Base-by-base conservation (phyloP, 1,284 basidiomycete species). In the Dichomitus squalens region DNA sequence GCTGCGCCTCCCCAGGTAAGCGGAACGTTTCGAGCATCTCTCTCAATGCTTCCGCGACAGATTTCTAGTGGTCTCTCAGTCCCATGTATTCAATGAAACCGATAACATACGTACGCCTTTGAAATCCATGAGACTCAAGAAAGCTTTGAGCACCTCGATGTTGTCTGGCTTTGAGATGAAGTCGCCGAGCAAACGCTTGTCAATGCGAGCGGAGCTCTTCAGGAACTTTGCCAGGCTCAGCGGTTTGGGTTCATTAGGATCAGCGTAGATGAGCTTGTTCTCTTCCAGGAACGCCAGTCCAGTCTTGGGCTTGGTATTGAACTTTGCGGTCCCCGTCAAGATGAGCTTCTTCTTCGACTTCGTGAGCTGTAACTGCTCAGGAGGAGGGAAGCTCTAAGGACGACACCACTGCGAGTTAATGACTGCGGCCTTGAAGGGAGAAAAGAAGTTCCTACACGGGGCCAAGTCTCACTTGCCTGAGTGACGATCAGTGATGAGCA, bases 291-390 rank as follows among this genome's bases (percentile, higher is more conserved):
- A 96, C 4, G 91, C 83, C n/a, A 99, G 73, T 0, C 96, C 97
- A 40, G 84, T 81, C 75, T 97, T 98, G 1, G 97, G 96, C 75
- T 99, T 99, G n/a, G 82, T 76, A 70, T 99, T 99, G 79, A 99
- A 99, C 47, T 88, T 86, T 0, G 86, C 78, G 1, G 95, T 93
- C 7, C 95, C 96, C 1, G 88, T 84, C 46, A 97, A 77, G 23
- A 98, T 86, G 11, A 96, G 77, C 41, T 90, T 88, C 75, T 99
- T 99, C 68, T 86, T 87, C 0, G 90, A 88, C 73, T 98, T 98
- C 20, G 82, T 83, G 52, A 83, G 79, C 39, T 85, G 76, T 31
- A 98, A 81, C 16, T 81, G 77, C 6, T 87, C 83, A 2, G 84
- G 74, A 4, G 78, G 69, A 14, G 81, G 79, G 56, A 81, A 85